Evolutionary conservation across 2,329 filamentous ascomycete species (phyloP).

Genomic region (Claviceps humidiphila): DNA sequence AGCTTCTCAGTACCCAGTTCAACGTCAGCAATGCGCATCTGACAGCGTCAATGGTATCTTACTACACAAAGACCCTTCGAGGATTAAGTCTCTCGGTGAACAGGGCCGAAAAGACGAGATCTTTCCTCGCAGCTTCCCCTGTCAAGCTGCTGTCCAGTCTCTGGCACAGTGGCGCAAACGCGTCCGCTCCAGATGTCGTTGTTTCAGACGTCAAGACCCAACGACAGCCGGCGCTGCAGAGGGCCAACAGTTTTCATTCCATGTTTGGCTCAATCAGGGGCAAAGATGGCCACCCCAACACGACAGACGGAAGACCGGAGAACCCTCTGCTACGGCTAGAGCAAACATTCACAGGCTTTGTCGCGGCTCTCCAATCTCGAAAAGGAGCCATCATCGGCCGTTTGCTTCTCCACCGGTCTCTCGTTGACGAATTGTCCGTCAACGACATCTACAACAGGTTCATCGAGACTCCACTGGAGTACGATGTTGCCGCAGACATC

Average conservation of each 20-base stretch:
- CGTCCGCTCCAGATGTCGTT: slow-evolving; percentile 13
- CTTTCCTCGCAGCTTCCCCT: slow-evolving; percentile 68
- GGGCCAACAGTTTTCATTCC: slow-evolving; percentile 36
- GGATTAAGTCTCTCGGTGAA: slow-evolving; percentile 47
- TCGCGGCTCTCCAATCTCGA: slow-evolving; percentile 67
- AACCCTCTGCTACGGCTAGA: slow-evolving; percentile 64
- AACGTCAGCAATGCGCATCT: slow-evolving; percentile 51
- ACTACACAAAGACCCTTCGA: slow-evolving; percentile 65
- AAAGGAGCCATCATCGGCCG: slow-evolving; percentile 79
- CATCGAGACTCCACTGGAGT: slow-evolving; percentile 68
- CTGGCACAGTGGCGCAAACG: slow-evolving; percentile 46
- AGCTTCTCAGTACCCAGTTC: slow-evolving; percentile 58
- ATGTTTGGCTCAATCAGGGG: slow-evolving; percentile 41
- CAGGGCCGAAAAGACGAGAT: slow-evolving; percentile 50
- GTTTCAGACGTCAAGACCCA: slow-evolving; percentile 24
- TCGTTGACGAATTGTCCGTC: slow-evolving; percentile 64
- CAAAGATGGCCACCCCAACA: slow-evolving; percentile 22
- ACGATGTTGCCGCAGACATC: slow-evolving; percentile 61
- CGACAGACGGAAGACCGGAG: slow-evolving; percentile 40
- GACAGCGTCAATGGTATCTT: slow-evolving; percentile 57
- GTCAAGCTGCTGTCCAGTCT: slow-evolving; percentile 83
- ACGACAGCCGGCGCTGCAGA: slow-evolving; percentile 27
- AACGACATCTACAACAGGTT: slow-evolving; percentile 86
- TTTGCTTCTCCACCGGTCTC: slow-evolving; percentile 53
- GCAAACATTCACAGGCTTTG: slow-evolving; percentile 72